phyloP scores from a whole-genome alignment of 208 protist genomes.

The Wallacemonas sp. region DNA sequence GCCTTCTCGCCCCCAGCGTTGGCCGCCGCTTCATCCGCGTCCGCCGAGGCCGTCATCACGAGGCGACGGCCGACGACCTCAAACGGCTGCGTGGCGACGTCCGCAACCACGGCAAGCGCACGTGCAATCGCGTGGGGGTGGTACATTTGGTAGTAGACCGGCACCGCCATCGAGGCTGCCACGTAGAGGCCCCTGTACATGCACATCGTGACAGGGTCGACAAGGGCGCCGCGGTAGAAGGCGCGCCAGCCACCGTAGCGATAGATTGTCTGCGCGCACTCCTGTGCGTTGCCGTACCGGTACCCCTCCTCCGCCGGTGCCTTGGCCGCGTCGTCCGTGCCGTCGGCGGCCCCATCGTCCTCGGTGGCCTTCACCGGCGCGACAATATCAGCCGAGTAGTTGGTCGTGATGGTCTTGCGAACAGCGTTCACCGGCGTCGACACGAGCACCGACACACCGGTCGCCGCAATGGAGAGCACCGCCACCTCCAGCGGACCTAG shows the following conservation, averaged over 20 bases:
- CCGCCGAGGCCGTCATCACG: conserved; percentile 63
- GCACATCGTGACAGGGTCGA: conserved; percentile 65
- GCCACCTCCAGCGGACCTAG: conserved; percentile 47
- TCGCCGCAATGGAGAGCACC: conserved; percentile 48
- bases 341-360: neutral
- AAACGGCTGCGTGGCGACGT: conserved; percentile 67
- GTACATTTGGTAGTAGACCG: conserved; percentile 24
- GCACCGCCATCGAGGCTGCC: conserved; percentile 27
- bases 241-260: conserved; percentile 51
- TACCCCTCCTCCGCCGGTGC: conserved; percentile 39
- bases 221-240: conserved; percentile 60
- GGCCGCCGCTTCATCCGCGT: conserved; percentile 15
- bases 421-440: conserved; percentile 66
- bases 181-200: conserved; percentile 68
- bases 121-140: conserved; percentile 60
- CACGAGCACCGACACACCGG: conserved; percentile 49
- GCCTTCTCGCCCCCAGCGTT: neutral
- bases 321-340: neutral
- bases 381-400: conserved; percentile 80
- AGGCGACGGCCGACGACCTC: conserved; percentile 80
- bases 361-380: conserved; percentile 19
- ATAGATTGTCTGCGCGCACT: conserved; percentile 52
- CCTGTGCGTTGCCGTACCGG: conserved; percentile 55
- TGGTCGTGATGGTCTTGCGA: conserved; percentile 73
- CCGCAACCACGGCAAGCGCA: conserved; percentile 51